Evolutionary conservation across 768 basidiomycete species (phyloP).

Genomic region (Atractiella rhizophila): DNA sequence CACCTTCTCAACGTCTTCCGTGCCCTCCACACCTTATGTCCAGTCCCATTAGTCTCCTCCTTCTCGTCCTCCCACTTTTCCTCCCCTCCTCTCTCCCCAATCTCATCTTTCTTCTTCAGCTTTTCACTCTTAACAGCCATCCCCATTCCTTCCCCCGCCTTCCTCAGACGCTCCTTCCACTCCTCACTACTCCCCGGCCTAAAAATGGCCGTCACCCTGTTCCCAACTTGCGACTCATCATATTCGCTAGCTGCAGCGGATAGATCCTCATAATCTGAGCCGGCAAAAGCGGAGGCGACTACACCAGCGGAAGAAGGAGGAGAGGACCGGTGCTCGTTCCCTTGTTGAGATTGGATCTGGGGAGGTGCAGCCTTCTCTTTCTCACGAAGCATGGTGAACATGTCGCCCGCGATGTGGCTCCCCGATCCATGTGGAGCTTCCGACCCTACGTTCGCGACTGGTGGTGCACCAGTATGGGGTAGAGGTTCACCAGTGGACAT

Average conservation of each 20-base stretch:
- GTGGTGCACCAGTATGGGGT: too few species aligned
- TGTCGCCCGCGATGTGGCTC: too few species aligned
- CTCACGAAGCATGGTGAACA: too few species aligned
- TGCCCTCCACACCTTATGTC: conserved; percentile 48
- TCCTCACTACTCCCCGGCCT: conserved; percentile 60
- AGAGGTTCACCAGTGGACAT: not conserved
- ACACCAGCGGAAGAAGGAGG: not conserved
- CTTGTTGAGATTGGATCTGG: not conserved
- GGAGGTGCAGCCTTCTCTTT: too few species aligned
- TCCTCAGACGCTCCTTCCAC: conserved; percentile 32
- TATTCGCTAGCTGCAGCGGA: conserved; percentile 5
- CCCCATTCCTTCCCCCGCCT: conserved; percentile 6
- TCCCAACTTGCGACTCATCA: conserved; percentile 1
- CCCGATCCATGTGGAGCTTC: too few species aligned
- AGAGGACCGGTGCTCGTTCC: not conserved
- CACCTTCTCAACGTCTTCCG: conserved; percentile 72
- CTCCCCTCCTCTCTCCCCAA: conserved; percentile 11
- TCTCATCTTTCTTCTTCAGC: too few species aligned
- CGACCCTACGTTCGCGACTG: too few species aligned
- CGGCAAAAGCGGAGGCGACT: not conserved
- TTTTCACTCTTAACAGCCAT: too few species aligned
- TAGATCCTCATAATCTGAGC: not conserved
- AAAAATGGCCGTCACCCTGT: conserved; percentile 39
- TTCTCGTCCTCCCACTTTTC: conserved; percentile 28
- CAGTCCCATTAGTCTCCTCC: conserved; percentile 36